These are phyloP conservation scores for Parastagonospora avenae DNA, from an alignment of 2,329 filamentous ascomycete genomes.

Conservation along the genomic window DNA sequence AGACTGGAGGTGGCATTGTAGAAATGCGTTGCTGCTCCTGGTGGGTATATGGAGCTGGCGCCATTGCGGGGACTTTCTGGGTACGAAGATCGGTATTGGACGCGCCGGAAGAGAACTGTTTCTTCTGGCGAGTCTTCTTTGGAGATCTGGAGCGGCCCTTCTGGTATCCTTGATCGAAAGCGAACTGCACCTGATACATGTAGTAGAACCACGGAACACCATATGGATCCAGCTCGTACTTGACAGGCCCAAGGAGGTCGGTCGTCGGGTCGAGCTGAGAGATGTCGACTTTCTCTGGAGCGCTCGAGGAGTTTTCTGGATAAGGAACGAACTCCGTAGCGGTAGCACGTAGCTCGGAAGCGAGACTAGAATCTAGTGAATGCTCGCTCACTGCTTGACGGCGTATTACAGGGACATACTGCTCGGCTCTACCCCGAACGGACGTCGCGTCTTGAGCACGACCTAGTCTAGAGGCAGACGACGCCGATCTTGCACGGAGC, in stretches of 20 bases:
- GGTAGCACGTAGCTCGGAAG: slow-evolving; percentile 37
- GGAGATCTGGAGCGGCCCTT: slow-evolving; percentile 24
- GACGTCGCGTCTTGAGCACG: neutral
- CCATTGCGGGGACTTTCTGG: neutral
- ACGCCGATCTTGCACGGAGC: neutral
- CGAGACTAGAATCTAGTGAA: slow-evolving; percentile 19
- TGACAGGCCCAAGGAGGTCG: slow-evolving; percentile 12
- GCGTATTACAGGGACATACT: slow-evolving; percentile 5
- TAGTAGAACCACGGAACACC: slow-evolving; percentile 36
- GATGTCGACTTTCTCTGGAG: too few relatives aligned
- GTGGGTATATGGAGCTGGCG: slow-evolving; percentile 8
- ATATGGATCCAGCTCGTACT: slow-evolving; percentile 27
- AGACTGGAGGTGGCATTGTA: slow-evolving; percentile 3
- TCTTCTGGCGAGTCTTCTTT: slow-evolving; percentile 21
- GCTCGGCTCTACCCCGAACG: slow-evolving; percentile 12
- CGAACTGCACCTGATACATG: slow-evolving; percentile 34
- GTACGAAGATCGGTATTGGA: neutral
- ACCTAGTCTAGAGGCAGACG: neutral
- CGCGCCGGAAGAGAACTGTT: slow-evolving; percentile 3
- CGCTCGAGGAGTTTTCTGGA: neutral
- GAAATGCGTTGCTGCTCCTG: neutral
- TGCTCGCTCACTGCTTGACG: slow-evolving; percentile 11
- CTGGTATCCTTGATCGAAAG: slow-evolving; percentile 16
- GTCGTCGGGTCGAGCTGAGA: neutral
- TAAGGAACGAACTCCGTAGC: slow-evolving; percentile 38